phyloP scores from a whole-genome alignment of 2,329 filamentous ascomycete species.

The Didymella lethalis region DNA sequence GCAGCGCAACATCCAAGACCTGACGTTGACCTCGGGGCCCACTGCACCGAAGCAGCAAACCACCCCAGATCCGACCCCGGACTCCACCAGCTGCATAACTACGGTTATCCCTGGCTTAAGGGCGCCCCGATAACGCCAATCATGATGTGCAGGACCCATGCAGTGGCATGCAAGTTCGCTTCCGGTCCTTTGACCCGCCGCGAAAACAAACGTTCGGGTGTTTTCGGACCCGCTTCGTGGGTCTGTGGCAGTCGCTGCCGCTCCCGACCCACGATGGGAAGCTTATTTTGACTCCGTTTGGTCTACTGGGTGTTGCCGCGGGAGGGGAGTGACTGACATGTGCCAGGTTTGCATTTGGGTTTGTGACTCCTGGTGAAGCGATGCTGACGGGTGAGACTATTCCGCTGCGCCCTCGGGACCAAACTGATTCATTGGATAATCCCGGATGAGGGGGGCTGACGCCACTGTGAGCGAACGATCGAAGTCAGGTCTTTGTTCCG shows the following conservation, averaged over 20 bases:
- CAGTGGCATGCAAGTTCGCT: constrained; percentile 1
- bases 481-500: too few species aligned
- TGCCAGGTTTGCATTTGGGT: neutral
- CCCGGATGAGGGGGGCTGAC: too few species aligned
- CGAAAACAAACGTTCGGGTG: constrained; percentile 9
- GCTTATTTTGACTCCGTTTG: constrained; percentile 14
- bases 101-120: constrained; percentile 22
- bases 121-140: constrained; percentile 5
- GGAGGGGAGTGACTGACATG: neutral
- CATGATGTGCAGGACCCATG: constrained; percentile 1
- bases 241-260: neutral
- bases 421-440: too few species aligned
- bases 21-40: constrained; percentile 14
- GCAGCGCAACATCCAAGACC: neutral
- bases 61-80: constrained; percentile 8
- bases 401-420: too few species aligned
- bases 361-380: too few species aligned
- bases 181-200: constrained; percentile 14
- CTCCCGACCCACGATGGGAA: constrained; percentile 12
- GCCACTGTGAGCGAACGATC: too few species aligned
- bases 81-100: constrained; percentile 13
- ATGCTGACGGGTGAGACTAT: too few species aligned
- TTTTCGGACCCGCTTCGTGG: constrained; percentile 13
- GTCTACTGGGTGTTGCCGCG: constrained; percentile 1
- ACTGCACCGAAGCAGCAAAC: constrained; percentile 10